Base-by-base conservation (phyloP, 192 early-diverging fungal species). In the Coemansia sp. region DNA sequence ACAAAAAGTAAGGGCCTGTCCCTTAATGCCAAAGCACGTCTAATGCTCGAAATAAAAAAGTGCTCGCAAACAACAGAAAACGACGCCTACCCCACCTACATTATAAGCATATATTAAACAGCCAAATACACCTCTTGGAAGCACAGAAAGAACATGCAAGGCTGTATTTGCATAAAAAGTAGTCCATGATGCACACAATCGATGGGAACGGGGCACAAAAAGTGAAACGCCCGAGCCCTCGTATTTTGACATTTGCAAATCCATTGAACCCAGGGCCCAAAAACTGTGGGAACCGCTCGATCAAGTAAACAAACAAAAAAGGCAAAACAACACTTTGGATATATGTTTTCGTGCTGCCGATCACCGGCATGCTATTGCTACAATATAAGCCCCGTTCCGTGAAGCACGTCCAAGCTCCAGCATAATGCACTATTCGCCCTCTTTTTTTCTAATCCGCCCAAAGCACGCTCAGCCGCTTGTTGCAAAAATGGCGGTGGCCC, bases 221-320 rank as follows among this genome's bases (percentile, higher is more conserved):
- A 21, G 21, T 25, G 25, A 25, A 24, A 53, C 32, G 32, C 32
- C 51, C 23, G 23, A 25, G 51, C 51, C 12, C 51, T 25, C 3
- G 21, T 53, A 10, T 25, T 25, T 53, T 9, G 25, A 25, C 22
- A 25, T 14, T 15, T 21, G 51, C 25, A 53, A 53, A 53, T 53
- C 51, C 8, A 9, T 10, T 52, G 19, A 52, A 52, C 51, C 21
- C 25, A 53, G 21, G 51, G 21, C 21, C 21, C 21, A 22, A 53
- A 5, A 14, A 24, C 5, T 23, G n/a, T 23, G 51, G 4, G 25
- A 53, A 53, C 10, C 25, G 51, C 22, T 53, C 51, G 51, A 53
- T 53, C 51, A 25, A 53, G 51, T 23, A 53, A 53, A 53, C 51
- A 53, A 53, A 21, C 51, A 53, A 24, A 24, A 24, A 53, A 21